phyloP scores from a whole-genome alignment of 495 filamentous ascomycete genomes.

The Neurospora tetraspora region DNA sequence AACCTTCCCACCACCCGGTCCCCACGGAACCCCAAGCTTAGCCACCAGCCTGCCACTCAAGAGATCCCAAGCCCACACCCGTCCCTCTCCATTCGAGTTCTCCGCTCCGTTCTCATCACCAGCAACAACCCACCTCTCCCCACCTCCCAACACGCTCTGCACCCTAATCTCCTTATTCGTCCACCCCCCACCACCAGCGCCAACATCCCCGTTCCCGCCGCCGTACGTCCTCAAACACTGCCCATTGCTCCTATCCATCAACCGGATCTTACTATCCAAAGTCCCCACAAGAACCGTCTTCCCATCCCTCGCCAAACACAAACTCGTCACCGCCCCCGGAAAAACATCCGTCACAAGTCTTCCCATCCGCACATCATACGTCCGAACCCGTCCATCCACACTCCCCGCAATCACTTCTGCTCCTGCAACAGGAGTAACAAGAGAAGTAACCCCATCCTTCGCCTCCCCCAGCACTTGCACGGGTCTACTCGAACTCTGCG shows the following conservation, averaged over 20 bases:
- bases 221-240: slow-evolving; percentile 63
- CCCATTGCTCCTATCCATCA: slow-evolving; percentile 74
- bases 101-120: slow-evolving; percentile 56
- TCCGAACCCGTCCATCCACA: slow-evolving; percentile 75
- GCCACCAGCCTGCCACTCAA: slow-evolving; percentile 59
- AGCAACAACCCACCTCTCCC: slow-evolving; percentile 67
- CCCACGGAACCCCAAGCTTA: slow-evolving; percentile 47
- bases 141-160: slow-evolving; percentile 59
- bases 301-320: slow-evolving; percentile 59
- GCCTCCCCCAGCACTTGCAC: slow-evolving; percentile 74
- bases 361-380: slow-evolving; percentile 85
- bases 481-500: slow-evolving; percentile 47
- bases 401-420: slow-evolving; percentile 59
- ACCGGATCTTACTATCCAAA: slow-evolving; percentile 63
- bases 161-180: slow-evolving; percentile 61
- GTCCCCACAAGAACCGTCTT: slow-evolving; percentile 64
- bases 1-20: slow-evolving; percentile 46
- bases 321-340: slow-evolving; percentile 55
- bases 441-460: slow-evolving; percentile 57
- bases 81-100: slow-evolving; percentile 38
- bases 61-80: slow-evolving; percentile 86
- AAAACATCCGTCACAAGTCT: slow-evolving; percentile 62
- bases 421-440: slow-evolving; percentile 38
- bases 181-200: slow-evolving; percentile 35
- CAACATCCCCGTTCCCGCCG: background rate